Conservation (phyloP, 345 rosid genomes). For the Laguncularia racemosa region DNA sequence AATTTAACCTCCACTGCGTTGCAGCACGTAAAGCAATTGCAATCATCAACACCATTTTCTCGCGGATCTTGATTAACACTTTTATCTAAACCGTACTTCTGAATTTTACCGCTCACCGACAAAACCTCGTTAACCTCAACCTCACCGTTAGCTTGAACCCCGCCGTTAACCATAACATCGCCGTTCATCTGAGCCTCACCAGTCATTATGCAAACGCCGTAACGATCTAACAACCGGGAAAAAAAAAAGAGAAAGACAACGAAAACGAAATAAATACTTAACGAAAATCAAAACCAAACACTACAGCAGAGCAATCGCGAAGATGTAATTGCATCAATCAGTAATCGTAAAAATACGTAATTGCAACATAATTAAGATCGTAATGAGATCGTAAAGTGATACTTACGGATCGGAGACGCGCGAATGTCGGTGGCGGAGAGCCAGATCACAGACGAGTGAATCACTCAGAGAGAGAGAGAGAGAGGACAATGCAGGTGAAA, state of each 20-base stretch:
- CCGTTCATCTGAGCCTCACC: slow-evolving; percentile 40
- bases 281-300: slow-evolving; percentile 1
- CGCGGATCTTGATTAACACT: slow-evolving; percentile 27
- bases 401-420: slow-evolving; percentile 5
- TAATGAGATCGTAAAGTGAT: background rate
- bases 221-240: background rate
- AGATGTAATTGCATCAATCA: background rate
- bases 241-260: background rate
- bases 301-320: background rate
- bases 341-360: background rate
- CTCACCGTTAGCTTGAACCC: slow-evolving; percentile 31
- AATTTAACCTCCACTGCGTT: background rate
- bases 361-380: background rate
- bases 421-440: slow-evolving; percentile 4
- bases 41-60: slow-evolving; percentile 24
- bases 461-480: background rate
- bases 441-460: background rate
- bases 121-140: slow-evolving; percentile 13
- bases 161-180: slow-evolving; percentile 18
- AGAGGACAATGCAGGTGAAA: too few species aligned
- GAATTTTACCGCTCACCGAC: slow-evolving; percentile 19
- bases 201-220: slow-evolving; percentile 30
- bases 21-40: slow-evolving; percentile 8
- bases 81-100: slow-evolving; percentile 18
- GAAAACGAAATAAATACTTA: background rate